A percentile compares a stretch with the other conserved stretches of the same genome.
Evolutionary conservation across 129 eudicot species (phyloP).

Genomic region (Flaveria sonorensis): DNA sequence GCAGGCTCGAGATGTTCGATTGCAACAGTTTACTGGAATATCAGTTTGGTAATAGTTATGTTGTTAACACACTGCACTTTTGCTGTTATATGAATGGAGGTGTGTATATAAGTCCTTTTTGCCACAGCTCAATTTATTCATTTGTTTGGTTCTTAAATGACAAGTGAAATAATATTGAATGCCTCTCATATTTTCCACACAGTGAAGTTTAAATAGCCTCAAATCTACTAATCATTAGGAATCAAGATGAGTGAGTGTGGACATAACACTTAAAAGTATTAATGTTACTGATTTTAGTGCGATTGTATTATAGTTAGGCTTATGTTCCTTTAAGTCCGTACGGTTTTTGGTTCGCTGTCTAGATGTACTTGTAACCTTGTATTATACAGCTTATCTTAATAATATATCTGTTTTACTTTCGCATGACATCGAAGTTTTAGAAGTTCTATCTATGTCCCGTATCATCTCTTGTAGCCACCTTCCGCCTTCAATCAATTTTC

Average conservation of each 20-base stretch:
- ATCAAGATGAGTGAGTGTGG: not conserved
- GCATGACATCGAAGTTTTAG: too few species aligned
- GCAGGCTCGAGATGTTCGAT: constrained; percentile 13
- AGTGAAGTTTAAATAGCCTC: not conserved
- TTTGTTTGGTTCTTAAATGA: constrained; percentile 16
- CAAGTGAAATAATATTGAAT: not conserved
- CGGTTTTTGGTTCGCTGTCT: not conserved
- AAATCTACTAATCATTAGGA: not conserved
- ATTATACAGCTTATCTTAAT: not conserved
- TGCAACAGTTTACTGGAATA: not conserved
- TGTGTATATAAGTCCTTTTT: constrained; percentile 30
- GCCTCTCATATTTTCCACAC: not conserved
- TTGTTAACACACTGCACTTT: constrained; percentile 12
- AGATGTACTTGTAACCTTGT: not conserved
- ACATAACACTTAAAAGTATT: not conserved
- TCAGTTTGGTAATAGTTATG: constrained; percentile 9
- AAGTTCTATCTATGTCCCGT: too few species aligned
- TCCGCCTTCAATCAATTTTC: too few species aligned
- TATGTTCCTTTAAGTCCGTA: too few species aligned
- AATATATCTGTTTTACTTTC: not conserved
- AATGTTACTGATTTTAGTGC: too few species aligned
- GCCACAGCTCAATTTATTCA: constrained; percentile 27
- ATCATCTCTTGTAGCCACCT: too few species aligned
- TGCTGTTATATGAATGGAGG: constrained; percentile 14
- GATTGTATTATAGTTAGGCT: too few species aligned